Percentiles rank a stretch among this genome's conserved stretches.
Conservation (phyloP, 371 early-diverging fungal genomes). For the Mucor plumbeus region DNA sequence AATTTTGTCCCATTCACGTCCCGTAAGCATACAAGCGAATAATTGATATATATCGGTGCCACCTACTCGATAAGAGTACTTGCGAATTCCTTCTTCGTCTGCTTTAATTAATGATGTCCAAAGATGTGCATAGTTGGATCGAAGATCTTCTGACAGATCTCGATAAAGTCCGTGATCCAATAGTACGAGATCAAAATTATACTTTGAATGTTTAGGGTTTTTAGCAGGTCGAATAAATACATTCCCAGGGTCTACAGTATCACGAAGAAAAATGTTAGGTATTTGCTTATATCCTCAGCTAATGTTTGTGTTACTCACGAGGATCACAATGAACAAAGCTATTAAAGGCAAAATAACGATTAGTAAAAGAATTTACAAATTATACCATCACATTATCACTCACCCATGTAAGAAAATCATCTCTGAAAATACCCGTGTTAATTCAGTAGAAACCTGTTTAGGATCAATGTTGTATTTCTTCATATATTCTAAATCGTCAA, state of each 20-base stretch:
- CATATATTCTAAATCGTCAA: constrained; percentile 79
- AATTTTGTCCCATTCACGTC: constrained; percentile 79
- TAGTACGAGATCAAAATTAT: constrained; percentile 88
- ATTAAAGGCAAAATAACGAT: not conserved
- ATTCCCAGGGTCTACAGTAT: constrained; percentile 67
- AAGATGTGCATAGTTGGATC: constrained; percentile 85
- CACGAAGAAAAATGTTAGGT: not conserved
- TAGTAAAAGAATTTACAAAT: too few relatives aligned
- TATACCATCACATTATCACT: constrained; percentile 2
- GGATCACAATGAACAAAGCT: constrained; percentile 83
- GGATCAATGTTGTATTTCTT: constrained; percentile 73
- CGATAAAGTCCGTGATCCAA: constrained; percentile 96
- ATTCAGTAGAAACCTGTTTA: constrained; percentile 70
- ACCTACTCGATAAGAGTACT: constrained; percentile 63
- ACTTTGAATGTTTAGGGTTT: constrained; percentile 48
- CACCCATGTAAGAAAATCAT: constrained; percentile 93
- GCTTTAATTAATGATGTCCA: constrained; percentile 87
- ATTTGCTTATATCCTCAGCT: not conserved
- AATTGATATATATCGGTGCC: constrained; percentile 74
- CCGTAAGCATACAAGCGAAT: constrained; percentile 87
- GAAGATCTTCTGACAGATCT: constrained; percentile 72
- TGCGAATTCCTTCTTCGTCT: constrained; percentile 69
- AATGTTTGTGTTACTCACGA: constrained; percentile 45
- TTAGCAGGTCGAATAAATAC: constrained; percentile 71
- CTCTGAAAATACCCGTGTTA: constrained; percentile 79